Evolutionary conservation across 352 stramenopile species (phyloP).

Genomic region (Globisporangium nodosum): DNA sequence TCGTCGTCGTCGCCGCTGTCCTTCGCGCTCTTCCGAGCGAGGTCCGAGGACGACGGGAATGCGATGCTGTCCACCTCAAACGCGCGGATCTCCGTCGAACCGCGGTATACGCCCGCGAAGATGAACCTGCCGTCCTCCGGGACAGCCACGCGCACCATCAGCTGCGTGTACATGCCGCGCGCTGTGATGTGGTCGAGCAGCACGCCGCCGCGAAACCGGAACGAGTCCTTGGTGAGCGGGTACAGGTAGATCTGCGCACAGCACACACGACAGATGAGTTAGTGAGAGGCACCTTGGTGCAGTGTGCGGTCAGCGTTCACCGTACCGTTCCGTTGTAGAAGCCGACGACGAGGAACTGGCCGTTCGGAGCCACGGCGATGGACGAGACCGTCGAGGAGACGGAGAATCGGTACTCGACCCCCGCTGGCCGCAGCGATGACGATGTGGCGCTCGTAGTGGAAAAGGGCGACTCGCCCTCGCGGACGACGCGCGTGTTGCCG

Average conservation of each 20-base stretch:
- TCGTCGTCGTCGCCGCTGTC: slow-evolving; percentile 21
- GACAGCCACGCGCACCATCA: slow-evolving; percentile 73
- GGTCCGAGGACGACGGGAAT: slow-evolving; percentile 29
- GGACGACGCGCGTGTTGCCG: slow-evolving; percentile 51
- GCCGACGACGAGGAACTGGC: slow-evolving; percentile 69
- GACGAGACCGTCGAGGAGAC: slow-evolving; percentile 71
- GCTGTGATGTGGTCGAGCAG: slow-evolving; percentile 78
- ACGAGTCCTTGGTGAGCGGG: slow-evolving; percentile 50
- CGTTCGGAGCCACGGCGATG: slow-evolving; percentile 61
- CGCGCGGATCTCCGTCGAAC: slow-evolving; percentile 81
- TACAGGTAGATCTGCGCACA: slow-evolving; percentile 54
- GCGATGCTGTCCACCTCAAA: slow-evolving; percentile 79
- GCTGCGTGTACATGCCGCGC: slow-evolving; percentile 77
- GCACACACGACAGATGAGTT: not conserved
- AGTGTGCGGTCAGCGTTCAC: not conserved
- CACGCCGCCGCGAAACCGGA: slow-evolving; percentile 64
- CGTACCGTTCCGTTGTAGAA: slow-evolving; percentile 74
- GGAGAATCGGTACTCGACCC: slow-evolving; percentile 57
- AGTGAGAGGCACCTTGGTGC: not conserved
- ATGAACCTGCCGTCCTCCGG: slow-evolving; percentile 80
- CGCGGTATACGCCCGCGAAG: slow-evolving; percentile 80
- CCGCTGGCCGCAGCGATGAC: slow-evolving; percentile 21
- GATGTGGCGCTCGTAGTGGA: slow-evolving; percentile 33
- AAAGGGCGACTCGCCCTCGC: slow-evolving; percentile 35
- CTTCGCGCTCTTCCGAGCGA: not conserved